A percentile compares a stretch with the other conserved stretches of the same genome.
Conservation (phyloP, 1,284 basidiomycete genomes). For the Apiotrichum gracile region DNA sequence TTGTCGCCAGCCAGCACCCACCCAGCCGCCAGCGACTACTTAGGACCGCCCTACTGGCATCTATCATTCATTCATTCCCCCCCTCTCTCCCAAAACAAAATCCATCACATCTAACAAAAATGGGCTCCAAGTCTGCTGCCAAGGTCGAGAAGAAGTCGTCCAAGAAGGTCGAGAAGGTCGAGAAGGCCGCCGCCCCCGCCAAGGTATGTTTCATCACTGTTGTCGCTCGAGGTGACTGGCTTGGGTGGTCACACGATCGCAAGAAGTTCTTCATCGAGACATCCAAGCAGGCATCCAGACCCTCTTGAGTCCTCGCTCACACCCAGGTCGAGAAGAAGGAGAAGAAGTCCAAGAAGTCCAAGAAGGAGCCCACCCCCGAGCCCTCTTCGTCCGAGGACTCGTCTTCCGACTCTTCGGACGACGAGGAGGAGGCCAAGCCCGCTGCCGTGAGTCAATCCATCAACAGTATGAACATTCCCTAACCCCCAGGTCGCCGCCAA, state of each 20-base stretch:
- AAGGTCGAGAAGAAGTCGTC: conserved; percentile 29
- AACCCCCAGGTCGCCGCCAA: conserved; percentile 1
- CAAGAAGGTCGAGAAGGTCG: conserved; percentile 13
- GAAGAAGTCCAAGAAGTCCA: conserved; percentile 45
- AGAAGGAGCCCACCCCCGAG: conserved; percentile 47
- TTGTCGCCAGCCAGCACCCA: neutral
- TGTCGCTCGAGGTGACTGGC: neutral
- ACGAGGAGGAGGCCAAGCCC: conserved; percentile 13
- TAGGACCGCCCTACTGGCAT: neutral
- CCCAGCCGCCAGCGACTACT: neutral
- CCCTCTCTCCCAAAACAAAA: conserved; percentile 8
- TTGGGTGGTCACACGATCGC: neutral
- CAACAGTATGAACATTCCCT: neutral
- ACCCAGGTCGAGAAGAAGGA: conserved; percentile 12
- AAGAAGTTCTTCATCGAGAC: neutral
- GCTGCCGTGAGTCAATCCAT: neutral
- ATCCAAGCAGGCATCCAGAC: too few relatives aligned
- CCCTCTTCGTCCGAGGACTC: conserved; percentile 18
- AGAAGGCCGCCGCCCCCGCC: conserved; percentile 11
- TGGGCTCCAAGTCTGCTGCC: conserved; percentile 40
- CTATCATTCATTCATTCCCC: neutral
- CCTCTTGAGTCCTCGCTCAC: too few relatives aligned
- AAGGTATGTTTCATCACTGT: conserved; percentile 3
- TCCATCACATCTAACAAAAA: conserved; percentile 29
- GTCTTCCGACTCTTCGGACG: conserved; percentile 17